A percentile compares a stretch with the other conserved stretches of the same genome.
phyloP scores from a whole-genome alignment of 2,329 filamentous ascomycete species.

The Phyllosticta capitalensis region DNA sequence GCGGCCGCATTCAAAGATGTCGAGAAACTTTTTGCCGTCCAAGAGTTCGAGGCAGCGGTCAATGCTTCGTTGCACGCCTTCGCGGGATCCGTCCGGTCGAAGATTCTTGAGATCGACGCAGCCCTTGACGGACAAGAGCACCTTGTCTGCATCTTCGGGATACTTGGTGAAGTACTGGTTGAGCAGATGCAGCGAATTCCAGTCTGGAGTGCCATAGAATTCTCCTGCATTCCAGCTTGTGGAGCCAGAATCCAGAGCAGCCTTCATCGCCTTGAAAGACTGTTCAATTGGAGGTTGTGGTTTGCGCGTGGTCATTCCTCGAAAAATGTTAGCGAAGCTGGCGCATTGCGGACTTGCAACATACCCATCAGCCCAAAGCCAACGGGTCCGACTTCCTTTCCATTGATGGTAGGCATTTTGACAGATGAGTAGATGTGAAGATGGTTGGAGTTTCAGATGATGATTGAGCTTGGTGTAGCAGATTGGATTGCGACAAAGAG shows the following conservation, averaged over 20 bases:
- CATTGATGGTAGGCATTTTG: constrained; percentile 25
- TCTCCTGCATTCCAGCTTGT: constrained; percentile 44
- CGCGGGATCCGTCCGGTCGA: constrained; percentile 30
- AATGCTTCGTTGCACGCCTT: constrained; percentile 34
- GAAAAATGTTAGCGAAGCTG: neutral
- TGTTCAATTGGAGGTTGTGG: constrained; percentile 29
- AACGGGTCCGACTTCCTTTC: constrained; percentile 30
- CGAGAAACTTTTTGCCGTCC: constrained; percentile 38
- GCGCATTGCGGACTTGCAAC: neutral
- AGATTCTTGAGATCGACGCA: constrained; percentile 27
- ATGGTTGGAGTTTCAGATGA: neutral
- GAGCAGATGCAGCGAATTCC: constrained; percentile 40
- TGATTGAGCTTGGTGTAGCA: neutral
- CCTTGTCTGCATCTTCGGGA: constrained; percentile 40
- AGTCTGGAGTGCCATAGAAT: constrained; percentile 37
- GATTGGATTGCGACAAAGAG: neutral
- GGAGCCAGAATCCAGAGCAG: constrained; percentile 32
- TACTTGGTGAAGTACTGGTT: constrained; percentile 43
- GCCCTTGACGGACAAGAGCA: constrained; percentile 45
- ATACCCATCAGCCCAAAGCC: constrained; percentile 42
- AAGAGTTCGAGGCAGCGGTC: constrained; percentile 37
- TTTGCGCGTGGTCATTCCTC: constrained; percentile 38
- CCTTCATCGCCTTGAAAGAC: constrained; percentile 37
- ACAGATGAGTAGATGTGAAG: neutral
- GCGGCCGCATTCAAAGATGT: constrained; percentile 39